phyloP scores from a whole-genome alignment of 2,329 filamentous ascomycete species.

The Aspergillus phoenicis region DNA sequence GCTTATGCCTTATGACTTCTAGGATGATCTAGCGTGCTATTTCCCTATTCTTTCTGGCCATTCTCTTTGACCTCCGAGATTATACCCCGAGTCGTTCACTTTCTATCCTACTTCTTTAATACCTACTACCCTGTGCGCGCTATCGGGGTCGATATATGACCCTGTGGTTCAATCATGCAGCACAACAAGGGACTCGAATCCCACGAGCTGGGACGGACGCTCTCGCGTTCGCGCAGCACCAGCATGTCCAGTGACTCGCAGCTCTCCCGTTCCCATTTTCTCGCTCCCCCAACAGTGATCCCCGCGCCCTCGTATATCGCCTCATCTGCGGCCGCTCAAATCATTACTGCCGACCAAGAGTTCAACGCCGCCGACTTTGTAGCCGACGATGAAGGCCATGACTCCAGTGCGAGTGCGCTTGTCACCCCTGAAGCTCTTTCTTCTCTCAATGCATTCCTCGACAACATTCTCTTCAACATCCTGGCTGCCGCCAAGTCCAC shows the following conservation, averaged over 20 bases:
- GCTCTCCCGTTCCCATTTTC: constrained; percentile 43
- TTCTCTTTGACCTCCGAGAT: background rate
- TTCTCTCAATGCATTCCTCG: constrained; percentile 87
- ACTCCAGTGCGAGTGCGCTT: constrained; percentile 67
- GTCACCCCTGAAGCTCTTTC: constrained; percentile 73
- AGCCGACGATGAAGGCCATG: constrained; percentile 67
- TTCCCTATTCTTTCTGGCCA: background rate
- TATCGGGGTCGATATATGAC: constrained; percentile 12
- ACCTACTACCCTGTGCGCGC: background rate
- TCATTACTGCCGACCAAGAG: constrained; percentile 86
- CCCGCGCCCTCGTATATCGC: constrained; percentile 88
- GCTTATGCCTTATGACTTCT: constrained; percentile 1
- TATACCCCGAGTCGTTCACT: constrained; percentile 1
- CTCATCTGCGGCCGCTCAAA: constrained; percentile 82
- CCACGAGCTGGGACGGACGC: constrained; percentile 31
- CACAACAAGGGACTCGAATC: constrained; percentile 34
- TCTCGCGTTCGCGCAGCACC: constrained; percentile 42
- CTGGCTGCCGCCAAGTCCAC: constrained; percentile 80
- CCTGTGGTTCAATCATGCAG: constrained; percentile 30
- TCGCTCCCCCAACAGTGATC: constrained; percentile 70
- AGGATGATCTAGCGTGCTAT: constrained; percentile 12
- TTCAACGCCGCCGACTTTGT: constrained; percentile 70
- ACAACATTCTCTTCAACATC: constrained; percentile 89
- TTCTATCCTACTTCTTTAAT: background rate
- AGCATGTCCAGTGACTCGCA: constrained; percentile 44